Percentiles rank a stretch among this genome's conserved stretches.
Evolutionary conservation across 169 alveolate genomes (phyloP).

Genomic region (Babesia microti): DNA sequence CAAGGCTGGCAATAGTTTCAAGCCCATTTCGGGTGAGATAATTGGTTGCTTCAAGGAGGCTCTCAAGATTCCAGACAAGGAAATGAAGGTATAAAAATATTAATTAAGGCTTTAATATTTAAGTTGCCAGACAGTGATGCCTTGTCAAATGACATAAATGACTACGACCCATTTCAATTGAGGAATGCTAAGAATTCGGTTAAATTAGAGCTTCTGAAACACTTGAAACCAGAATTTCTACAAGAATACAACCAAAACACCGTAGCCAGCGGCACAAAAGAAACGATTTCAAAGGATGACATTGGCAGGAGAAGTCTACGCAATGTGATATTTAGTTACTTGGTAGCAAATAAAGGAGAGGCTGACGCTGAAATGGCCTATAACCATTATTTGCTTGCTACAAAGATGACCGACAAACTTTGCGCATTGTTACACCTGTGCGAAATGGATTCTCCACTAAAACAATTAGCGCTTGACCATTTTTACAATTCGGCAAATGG

Average conservation of each 20-base stretch:
- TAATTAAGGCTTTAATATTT: conserved; percentile 44
- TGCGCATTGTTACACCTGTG: conserved; percentile 32
- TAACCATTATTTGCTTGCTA: conserved; percentile 16
- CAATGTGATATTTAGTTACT: conserved; percentile 31
- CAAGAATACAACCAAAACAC: conserved; percentile 14
- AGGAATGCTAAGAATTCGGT: conserved; percentile 8
- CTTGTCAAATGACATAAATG: conserved; percentile 23
- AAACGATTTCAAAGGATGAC: conserved; percentile 33
- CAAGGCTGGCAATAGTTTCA: neutral
- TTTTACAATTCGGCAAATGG: conserved; percentile 38
- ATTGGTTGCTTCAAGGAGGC: conserved; percentile 13
- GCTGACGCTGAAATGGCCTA: conserved; percentile 33
- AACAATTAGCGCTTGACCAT: conserved; percentile 23
- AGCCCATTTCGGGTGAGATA: conserved; percentile 5
- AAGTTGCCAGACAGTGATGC: conserved; percentile 42
- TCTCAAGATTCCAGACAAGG: conserved; percentile 16
- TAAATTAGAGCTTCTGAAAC: conserved; percentile 9
- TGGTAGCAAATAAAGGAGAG: conserved; percentile 21
- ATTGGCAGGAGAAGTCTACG: conserved; percentile 40
- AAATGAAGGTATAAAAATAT: conserved; percentile 23
- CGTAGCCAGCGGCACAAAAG: conserved; percentile 8
- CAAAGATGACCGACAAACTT: conserved; percentile 32
- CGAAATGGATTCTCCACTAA: conserved; percentile 38
- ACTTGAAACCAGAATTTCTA: conserved; percentile 9
- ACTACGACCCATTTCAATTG: conserved; percentile 34